phyloP scores from a whole-genome alignment of 306 rosid genomes.

The Cyamopsis tetragonoloba region DNA sequence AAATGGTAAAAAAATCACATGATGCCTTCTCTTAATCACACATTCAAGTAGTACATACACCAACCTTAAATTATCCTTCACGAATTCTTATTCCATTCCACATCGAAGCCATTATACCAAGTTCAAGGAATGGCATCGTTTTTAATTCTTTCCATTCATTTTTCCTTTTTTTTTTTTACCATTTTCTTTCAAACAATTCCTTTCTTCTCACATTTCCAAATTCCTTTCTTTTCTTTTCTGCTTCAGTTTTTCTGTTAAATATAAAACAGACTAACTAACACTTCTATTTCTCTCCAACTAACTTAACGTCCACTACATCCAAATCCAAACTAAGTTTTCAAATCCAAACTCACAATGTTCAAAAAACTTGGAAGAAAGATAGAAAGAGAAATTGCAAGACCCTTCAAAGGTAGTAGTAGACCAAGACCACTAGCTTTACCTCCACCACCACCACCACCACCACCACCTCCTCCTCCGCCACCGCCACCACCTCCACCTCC shows the following conservation, averaged over 20 bases:
- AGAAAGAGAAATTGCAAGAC: not conserved
- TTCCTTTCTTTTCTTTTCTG: slow-evolving; percentile 15
- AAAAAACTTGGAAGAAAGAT: slow-evolving; percentile 28
- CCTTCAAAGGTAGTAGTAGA: not conserved
- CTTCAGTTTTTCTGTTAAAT: not conserved
- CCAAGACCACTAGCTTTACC: not conserved
- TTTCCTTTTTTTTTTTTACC: slow-evolving; percentile 15
- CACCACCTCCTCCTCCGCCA: not conserved
- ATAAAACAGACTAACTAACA: not conserved
- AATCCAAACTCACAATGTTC: slow-evolving; percentile 35
- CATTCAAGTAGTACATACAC: slow-evolving; percentile 1
- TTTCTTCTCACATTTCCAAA: slow-evolving; percentile 23
- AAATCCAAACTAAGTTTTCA: not conserved
- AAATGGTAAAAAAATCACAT: not conserved
- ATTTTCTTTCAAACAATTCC: slow-evolving; percentile 29
- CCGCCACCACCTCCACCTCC: not conserved
- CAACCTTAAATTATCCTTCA: not conserved
- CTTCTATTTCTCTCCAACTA: slow-evolving; percentile 13
- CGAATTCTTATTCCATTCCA: not conserved
- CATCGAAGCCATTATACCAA: not conserved
- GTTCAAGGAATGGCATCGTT: slow-evolving; percentile 4
- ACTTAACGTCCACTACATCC: slow-evolving; percentile 1
- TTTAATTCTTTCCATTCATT: not conserved
- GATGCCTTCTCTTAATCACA: slow-evolving; percentile 21
- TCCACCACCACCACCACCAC: not conserved